These are phyloP conservation scores for Pseudogymnoascus verrucosus DNA, from an alignment of 2,329 filamentous ascomycete genomes.

Conservation along the genomic window DNA sequence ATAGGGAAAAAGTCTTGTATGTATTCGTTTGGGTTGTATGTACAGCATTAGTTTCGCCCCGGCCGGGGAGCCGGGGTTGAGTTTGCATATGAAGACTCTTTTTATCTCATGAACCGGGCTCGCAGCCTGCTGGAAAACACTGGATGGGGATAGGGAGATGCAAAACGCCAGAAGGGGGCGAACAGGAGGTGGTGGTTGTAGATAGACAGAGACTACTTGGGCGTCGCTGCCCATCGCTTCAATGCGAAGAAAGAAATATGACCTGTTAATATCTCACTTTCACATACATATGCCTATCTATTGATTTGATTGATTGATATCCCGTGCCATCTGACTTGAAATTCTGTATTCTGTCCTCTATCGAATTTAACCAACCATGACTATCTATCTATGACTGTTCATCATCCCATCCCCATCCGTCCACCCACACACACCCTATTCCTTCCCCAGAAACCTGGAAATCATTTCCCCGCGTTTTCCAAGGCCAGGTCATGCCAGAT, in stretches of 20 bases:
- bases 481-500: background rate
- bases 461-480: background rate
- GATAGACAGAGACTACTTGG: background rate
- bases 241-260: background rate
- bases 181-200: background rate
- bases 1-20: background rate
- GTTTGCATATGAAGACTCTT: background rate
- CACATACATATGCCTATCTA: background rate
- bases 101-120: background rate
- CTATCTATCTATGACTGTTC: background rate
- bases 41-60: background rate
- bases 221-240: background rate
- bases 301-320: background rate
- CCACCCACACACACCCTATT: background rate
- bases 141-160: conserved; percentile 1
- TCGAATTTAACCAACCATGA: no score
- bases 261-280: background rate
- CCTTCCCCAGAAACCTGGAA: background rate
- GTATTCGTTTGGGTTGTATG: conserved; percentile 6
- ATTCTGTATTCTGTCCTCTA: background rate
- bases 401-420: background rate
- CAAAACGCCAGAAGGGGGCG: background rate
- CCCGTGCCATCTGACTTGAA: background rate
- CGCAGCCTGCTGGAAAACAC: background rate
- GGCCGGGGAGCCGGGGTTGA: background rate